These are phyloP conservation scores for Metarhizium robertsii DNA, from an alignment of 2,329 filamentous ascomycete species.

Conservation along the genomic window DNA sequence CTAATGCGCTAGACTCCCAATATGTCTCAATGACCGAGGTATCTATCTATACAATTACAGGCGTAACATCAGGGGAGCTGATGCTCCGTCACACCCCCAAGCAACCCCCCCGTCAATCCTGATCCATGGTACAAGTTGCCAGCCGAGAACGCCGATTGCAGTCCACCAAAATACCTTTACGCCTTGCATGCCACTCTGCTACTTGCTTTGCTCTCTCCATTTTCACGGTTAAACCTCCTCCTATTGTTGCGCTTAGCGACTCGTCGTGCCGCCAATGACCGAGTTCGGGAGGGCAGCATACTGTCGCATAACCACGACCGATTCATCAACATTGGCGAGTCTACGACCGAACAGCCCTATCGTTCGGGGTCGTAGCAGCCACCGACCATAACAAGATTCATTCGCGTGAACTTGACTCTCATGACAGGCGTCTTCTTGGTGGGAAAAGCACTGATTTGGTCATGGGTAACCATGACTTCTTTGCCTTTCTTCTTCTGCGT, in stretches of 20 bases:
- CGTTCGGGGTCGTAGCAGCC: slow-evolving; percentile 56
- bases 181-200: not conserved
- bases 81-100: not conserved
- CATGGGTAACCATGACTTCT: slow-evolving; percentile 80
- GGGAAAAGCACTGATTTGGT: slow-evolving; percentile 89
- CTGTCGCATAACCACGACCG: not conserved
- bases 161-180: not conserved
- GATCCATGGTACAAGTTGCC: not conserved
- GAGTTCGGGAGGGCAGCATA: slow-evolving; percentile 5
- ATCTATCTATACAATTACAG: not conserved
- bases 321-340: slow-evolving; percentile 1
- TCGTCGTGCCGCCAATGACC: slow-evolving; percentile 3
- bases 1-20: not conserved
- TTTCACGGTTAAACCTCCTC: not conserved
- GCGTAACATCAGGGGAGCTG: not conserved
- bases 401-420: slow-evolving; percentile 86
- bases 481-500: slow-evolving; percentile 69
- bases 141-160: not conserved
- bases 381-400: slow-evolving; percentile 87
- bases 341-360: slow-evolving; percentile 15
- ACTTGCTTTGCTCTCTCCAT: not conserved
- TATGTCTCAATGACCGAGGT: not conserved
- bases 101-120: not conserved
- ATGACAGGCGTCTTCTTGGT: slow-evolving; percentile 96
- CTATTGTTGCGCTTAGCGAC: slow-evolving; percentile 3